Evolutionary conservation across 2,329 filamentous ascomycete species (phyloP).

Genomic region (Parascedosporium putredinis): DNA sequence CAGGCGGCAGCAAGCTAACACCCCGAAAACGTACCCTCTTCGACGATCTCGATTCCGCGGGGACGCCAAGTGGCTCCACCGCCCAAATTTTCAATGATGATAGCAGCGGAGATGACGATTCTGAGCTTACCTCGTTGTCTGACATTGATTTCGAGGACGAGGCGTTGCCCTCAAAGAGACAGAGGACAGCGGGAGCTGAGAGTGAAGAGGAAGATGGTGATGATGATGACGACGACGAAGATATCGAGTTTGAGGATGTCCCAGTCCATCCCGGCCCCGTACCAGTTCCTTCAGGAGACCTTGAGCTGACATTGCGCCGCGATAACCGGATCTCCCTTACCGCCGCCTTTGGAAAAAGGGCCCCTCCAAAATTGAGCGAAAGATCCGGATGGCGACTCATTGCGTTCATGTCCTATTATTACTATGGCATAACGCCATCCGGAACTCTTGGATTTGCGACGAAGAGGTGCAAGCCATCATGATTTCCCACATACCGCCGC

Average conservation of each 20-base stretch:
- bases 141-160: constrained; percentile 45
- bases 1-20: constrained; percentile 11
- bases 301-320: constrained; percentile 61
- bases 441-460: constrained; percentile 79
- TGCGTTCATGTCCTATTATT: constrained; percentile 80
- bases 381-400: constrained; percentile 69
- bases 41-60: constrained; percentile 46
- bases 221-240: constrained; percentile 47
- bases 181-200: constrained; percentile 23
- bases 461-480: constrained; percentile 63
- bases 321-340: constrained; percentile 49
- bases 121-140: constrained; percentile 42
- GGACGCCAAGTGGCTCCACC: constrained; percentile 30
- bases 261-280: constrained; percentile 30
- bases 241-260: constrained; percentile 54
- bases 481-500: constrained; percentile 59
- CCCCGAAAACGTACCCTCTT: constrained; percentile 47
- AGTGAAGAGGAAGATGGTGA: constrained; percentile 23
- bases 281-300: constrained; percentile 48
- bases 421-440: constrained; percentile 79
- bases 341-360: constrained; percentile 68
- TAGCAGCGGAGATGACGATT: constrained; percentile 16
- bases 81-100: constrained; percentile 30
- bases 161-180: constrained; percentile 29
- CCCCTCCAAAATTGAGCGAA: constrained; percentile 72